These are phyloP conservation scores for Melampsora abietis-canadensis DNA, from an alignment of 1,284 basidiomycete species.

Conservation along the genomic window DNA sequence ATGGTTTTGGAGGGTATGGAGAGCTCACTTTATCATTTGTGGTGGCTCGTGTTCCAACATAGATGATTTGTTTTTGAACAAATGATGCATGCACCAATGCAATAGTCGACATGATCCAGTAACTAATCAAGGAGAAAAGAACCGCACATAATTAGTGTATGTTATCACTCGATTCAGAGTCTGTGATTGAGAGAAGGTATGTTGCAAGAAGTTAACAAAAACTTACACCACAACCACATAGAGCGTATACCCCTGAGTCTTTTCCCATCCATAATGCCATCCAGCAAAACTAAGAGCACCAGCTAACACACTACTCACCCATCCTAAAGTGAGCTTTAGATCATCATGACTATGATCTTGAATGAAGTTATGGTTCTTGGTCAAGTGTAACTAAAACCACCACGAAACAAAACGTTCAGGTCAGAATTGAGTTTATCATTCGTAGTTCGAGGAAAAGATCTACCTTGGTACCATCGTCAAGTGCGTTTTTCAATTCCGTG, in stretches of 20 bases:
- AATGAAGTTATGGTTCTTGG: conserved; percentile 8
- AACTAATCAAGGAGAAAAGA: conserved; percentile 3
- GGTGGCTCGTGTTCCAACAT: conserved; percentile 13
- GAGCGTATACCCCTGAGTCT: conserved; percentile 12
- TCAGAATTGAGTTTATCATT: conserved; percentile 11
- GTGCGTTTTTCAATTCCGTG: conserved; percentile 38
- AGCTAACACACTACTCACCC: conserved; percentile 23
- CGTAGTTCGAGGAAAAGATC: not conserved
- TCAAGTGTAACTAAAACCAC: not conserved
- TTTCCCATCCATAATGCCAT: conserved; percentile 42
- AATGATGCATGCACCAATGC: not conserved
- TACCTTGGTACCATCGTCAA: conserved; percentile 40
- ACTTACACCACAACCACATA: conserved; percentile 28
- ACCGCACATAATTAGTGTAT: too few species aligned
- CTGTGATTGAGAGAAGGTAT: too few species aligned
- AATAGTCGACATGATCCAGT: conserved; percentile 10
- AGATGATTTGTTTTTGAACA: conserved; percentile 36
- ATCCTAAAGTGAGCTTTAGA: conserved; percentile 27
- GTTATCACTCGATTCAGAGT: too few species aligned
- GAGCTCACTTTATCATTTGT: conserved; percentile 22
- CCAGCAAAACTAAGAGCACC: conserved; percentile 38
- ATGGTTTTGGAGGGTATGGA: not conserved
- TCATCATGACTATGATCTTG: conserved; percentile 32
- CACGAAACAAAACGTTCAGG: not conserved
- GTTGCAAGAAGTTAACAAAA: too few species aligned